Conservation (phyloP, 371 early-diverging fungal genomes). For the Encephalitozoon intestinalis region DNA sequence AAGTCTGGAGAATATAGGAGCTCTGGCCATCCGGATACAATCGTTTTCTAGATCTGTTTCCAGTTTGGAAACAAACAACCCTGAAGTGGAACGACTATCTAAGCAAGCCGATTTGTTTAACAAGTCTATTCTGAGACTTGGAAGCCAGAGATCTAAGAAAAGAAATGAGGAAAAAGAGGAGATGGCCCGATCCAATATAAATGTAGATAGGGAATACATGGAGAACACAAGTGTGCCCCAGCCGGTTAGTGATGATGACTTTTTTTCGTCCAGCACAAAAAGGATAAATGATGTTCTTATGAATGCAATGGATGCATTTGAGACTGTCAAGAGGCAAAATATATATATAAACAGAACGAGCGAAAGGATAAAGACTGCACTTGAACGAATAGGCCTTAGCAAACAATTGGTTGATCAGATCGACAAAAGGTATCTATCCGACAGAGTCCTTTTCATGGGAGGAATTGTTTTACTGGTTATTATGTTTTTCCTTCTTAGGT, state of each 20-base stretch:
- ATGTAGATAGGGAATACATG: neutral
- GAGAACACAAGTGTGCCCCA: neutral
- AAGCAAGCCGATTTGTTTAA: constrained; percentile 13
- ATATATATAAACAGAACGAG: constrained; percentile 39
- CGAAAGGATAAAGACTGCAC: constrained; percentile 30
- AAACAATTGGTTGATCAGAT: constrained; percentile 37
- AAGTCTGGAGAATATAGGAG: constrained; percentile 24
- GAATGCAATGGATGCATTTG: constrained; percentile 39
- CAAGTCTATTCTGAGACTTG: constrained; percentile 2
- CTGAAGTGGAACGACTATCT: neutral
- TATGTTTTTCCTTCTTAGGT: constrained; percentile 47
- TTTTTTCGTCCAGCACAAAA: constrained; percentile 30
- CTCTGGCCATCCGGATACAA: constrained; percentile 33
- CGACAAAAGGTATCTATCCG: constrained; percentile 42
- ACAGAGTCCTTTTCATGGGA: constrained; percentile 41
- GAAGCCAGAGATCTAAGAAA: constrained; percentile 1
- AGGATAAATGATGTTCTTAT: constrained; percentile 39
- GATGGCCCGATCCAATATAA: constrained; percentile 14
- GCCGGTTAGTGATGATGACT: constrained; percentile 5
- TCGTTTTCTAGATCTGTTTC: constrained; percentile 33
- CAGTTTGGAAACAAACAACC: neutral
- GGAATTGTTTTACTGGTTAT: constrained; percentile 42
- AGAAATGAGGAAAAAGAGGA: constrained; percentile 20
- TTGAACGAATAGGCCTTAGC: constrained; percentile 42
- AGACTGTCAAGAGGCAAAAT: constrained; percentile 42